A percentile compares a stretch with the other conserved stretches of the same genome.
Conservation (phyloP, 2,329 filamentous ascomycete species). For the Talaromyces sp. region DNA sequence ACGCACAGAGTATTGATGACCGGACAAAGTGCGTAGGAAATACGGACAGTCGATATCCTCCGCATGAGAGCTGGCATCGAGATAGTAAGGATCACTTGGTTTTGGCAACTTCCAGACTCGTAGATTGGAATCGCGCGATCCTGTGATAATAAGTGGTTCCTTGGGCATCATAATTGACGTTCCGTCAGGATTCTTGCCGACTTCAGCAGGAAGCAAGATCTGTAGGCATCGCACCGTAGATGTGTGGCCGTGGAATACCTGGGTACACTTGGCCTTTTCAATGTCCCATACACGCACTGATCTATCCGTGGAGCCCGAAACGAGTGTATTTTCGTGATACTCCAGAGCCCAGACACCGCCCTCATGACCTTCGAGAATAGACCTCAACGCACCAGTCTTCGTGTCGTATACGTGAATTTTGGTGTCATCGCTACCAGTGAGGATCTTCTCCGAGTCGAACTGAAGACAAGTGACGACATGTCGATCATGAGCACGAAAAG, state of each 20-base stretch:
- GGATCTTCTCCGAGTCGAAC: slow-evolving; percentile 96
- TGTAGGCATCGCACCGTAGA: slow-evolving; percentile 95
- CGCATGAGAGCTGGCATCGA: slow-evolving; percentile 71
- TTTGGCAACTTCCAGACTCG: slow-evolving; percentile 92
- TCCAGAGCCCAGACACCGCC: slow-evolving; percentile 97
- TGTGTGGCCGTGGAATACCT: slow-evolving; percentile 95
- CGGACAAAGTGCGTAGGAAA: slow-evolving; percentile 80
- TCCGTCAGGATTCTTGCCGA: slow-evolving; percentile 68
- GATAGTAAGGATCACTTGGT: slow-evolving; percentile 69
- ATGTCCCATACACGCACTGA: slow-evolving; percentile 99
- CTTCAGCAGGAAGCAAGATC: slow-evolving; percentile 81
- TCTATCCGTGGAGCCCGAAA: slow-evolving; percentile 92
- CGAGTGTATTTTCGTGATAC: slow-evolving; percentile 90
- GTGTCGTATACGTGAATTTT: slow-evolving; percentile 98
- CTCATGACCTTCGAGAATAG: slow-evolving; percentile 85
- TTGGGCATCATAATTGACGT: slow-evolving; percentile 83
- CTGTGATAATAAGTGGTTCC: slow-evolving; percentile 93
- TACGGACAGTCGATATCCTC: slow-evolving; percentile 81
- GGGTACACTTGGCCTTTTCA: slow-evolving; percentile 83
- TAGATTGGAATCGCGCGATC: slow-evolving; percentile 88
- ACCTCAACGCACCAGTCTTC: slow-evolving; percentile 80
- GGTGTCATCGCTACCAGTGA: slow-evolving; percentile 95
- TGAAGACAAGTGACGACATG: slow-evolving; percentile 97
- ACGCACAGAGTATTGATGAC: slow-evolving; percentile 89
- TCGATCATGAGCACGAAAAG: slow-evolving; percentile 91